Base-by-base conservation (phyloP, 2,329 filamentous ascomycete genomes). In the Verticillium longisporum region DNA sequence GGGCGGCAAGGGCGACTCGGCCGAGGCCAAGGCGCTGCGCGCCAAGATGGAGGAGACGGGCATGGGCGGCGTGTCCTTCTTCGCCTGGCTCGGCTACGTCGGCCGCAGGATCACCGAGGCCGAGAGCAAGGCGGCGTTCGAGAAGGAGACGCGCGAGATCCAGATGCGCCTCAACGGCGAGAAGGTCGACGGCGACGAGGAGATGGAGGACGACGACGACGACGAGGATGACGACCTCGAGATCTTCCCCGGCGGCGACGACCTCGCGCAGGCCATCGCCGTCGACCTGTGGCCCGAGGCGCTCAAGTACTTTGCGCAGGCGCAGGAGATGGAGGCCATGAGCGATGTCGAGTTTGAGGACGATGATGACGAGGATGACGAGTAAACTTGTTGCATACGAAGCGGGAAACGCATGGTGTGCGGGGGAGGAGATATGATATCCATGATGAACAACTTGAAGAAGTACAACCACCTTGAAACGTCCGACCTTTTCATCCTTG, bases 211-310 rank as follows among this genome's bases (percentile, higher is more conserved):
- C 0, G 83, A 87, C 0, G 79, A 83, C 1, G 81, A 83, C 1
- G 77, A 85, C 34, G 84, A 88, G 65, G 83, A 88, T 66, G 83
- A 88, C 63, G 86, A 88, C 60, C 82, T 88, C 56, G 94, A 97
- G 75, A 88, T 96, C 68, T 97, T 95, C 80, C 89, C 90, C n/a
- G 86, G 87, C 54, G 94, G 91, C 26, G 92, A 96, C 67, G 89
- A 93, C 64, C 75, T 98, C 56, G 93, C 92, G 45, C 83, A 92
- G 64, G 82, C 87, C 63, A 81, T 98, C 67, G 86, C 89, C 9
- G 93, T 98, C 72, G 94, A 98, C 68, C 78, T 98, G 59, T 97
- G 89, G 88, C 90, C 91, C 56, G 86, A 87, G 65, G 94, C 93
- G 61, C 88, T 96, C 74, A 91, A 90, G 74, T 96, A 95, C 78